phyloP scores from a whole-genome alignment of 768 basidiomycete genomes.

The Coprinopsis marcescibilis region DNA sequence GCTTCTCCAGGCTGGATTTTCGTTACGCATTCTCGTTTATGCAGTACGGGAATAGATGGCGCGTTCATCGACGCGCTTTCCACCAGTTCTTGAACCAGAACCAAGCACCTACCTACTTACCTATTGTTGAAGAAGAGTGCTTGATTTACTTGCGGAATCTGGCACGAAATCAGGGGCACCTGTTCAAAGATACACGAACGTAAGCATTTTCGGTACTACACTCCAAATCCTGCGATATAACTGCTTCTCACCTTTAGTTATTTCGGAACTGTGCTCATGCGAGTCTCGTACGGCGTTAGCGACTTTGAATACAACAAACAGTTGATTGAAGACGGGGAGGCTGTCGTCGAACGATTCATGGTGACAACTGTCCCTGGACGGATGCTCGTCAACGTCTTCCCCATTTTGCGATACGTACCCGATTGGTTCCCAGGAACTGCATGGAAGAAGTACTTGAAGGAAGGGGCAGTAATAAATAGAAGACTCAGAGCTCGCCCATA shows the following conservation, averaged over 20 bases:
- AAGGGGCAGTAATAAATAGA: not conserved
- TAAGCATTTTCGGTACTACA: not conserved
- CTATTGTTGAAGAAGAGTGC: conserved; percentile 17
- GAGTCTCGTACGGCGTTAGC: conserved; percentile 21
- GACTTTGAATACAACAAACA: conserved; percentile 25
- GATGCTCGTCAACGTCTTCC: conserved; percentile 26
- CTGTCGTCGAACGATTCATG: conserved; percentile 10
- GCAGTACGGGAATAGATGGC: conserved; percentile 13
- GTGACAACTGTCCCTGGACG: conserved; percentile 19
- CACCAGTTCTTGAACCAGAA: conserved; percentile 19
- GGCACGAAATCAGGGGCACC: conserved; percentile 16
- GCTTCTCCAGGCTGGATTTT: conserved; percentile 12
- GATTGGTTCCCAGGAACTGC: conserved; percentile 30
- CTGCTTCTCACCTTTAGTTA: conserved; percentile 5
- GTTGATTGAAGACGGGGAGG: conserved; percentile 25
- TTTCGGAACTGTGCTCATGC: conserved; percentile 13
- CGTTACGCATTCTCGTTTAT: conserved; percentile 11
- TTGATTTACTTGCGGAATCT: conserved; percentile 25
- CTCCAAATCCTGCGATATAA: not conserved
- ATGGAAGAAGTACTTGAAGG: conserved; percentile 22
- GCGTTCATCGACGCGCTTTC: conserved; percentile 11
- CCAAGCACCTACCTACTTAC: conserved; percentile 9
- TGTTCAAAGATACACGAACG: conserved; percentile 19
- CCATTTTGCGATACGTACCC: conserved; percentile 28
- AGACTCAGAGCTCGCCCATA: not conserved